Conservation (phyloP, 225 moss, liverwort and hornwort species). For the Climacium dendroides region DNA sequence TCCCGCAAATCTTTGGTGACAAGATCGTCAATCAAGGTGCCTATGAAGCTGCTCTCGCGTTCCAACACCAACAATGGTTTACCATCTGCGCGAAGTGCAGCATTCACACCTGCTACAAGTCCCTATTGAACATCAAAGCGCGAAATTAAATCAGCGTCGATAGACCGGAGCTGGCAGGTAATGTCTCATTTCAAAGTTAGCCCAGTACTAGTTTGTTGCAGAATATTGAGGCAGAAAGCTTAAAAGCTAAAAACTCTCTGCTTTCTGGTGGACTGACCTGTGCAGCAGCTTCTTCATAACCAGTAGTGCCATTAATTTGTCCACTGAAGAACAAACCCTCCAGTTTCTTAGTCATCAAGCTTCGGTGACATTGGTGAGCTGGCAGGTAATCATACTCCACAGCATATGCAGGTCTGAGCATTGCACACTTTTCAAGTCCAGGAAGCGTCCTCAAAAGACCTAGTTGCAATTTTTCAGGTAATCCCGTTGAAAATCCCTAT, state of each 20-base stretch:
- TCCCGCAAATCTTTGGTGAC: conserved; percentile 89
- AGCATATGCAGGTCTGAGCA: conserved; percentile 92
- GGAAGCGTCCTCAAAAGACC: conserved; percentile 75
- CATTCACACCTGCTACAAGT: conserved; percentile 75
- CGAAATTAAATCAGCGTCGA: not conserved
- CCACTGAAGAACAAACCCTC: conserved; percentile 87
- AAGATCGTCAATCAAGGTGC: conserved; percentile 85
- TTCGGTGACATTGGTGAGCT: conserved; percentile 81
- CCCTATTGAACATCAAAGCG: conserved; percentile 29
- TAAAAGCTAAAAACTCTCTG: not conserved
- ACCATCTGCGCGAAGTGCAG: conserved; percentile 43
- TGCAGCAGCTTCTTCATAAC: conserved; percentile 94
- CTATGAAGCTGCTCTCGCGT: conserved; percentile 91
- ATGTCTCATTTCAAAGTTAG: not conserved
- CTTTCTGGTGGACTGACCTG: conserved; percentile 29
- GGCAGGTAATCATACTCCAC: conserved; percentile 93
- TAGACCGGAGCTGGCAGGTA: not conserved
- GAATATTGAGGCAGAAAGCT: not conserved
- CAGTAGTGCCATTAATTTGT: conserved; percentile 89
- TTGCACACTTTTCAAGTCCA: conserved; percentile 74
- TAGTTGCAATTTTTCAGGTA: conserved; percentile 74
- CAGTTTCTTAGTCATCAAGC: conserved; percentile 83
- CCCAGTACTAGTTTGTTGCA: not conserved
- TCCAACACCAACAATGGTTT: conserved; percentile 61
- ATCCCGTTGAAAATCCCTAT: conserved; percentile 87